Evolutionary conservation across 108 stramenopile genomes (phyloP), one percentile per base, ranked within the genome.

Genomic region (Seminavis robusta): DNA sequence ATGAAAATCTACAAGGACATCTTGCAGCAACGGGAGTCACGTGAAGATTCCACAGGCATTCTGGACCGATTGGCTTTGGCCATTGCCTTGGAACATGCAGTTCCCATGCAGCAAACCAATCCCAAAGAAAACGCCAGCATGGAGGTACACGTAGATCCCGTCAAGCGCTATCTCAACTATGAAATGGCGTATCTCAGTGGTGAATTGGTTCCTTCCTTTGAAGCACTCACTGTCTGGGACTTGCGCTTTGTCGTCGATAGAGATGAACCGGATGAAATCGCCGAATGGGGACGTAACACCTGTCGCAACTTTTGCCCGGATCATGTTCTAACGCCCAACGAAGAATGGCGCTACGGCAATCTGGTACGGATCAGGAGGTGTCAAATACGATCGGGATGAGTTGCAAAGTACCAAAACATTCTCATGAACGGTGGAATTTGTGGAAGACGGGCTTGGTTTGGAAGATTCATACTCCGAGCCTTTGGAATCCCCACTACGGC

Each of bases 401-500:
- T 33, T 30, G 4, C 29, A 53, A 47, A 23, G 17, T 65, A 58
- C 33, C 64, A 65, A 32, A 53, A 65, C 23, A 48, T 65, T 17
- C 26, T 65, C 21, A 30, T 33, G 15, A 41, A 53, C 33, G 64
- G 52, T 9, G 50, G 63, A 16, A 64, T 47, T 11, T 64, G 63
- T 20, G 63, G 63, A 8, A 52, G 48, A 11, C 40, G 63, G 5
- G 63, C 63, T 15, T 64, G 50, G 30, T 64, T 64, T 46, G 63
- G 63, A 3, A 36, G 63, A 7, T 54, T 55, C 27, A 36, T 56
- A 4, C 32, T 43, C 4, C 32, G 51, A n/a, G 10, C 63, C 15
- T 64, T 64, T 50, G 63, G 63, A 13, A 38, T 64, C 4, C 63
- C 63, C 11, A 64, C 53, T 3, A 50, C 48, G 25, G 63, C 48